phyloP scores from a whole-genome alignment of 495 filamentous ascomycete genomes.

The Diplogelasinospora grovesii region DNA sequence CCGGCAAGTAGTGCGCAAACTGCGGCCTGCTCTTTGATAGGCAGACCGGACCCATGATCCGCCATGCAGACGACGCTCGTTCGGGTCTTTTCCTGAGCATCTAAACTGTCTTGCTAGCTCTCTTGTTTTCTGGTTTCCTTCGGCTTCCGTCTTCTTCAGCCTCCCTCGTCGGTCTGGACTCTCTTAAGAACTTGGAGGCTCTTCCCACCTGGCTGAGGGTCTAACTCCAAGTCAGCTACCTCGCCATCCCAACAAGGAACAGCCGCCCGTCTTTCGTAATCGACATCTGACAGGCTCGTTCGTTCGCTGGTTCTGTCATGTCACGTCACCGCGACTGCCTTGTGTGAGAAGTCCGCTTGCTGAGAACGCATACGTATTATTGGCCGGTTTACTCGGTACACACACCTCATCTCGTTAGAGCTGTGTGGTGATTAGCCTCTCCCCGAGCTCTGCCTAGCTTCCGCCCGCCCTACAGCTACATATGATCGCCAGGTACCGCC shows the following conservation, averaged over 20 bases:
- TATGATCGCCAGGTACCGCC: slow-evolving; percentile 22
- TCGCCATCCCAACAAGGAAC: no score
- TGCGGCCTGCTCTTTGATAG: no score
- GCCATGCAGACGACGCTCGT: slow-evolving; percentile 7
- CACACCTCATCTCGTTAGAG: neutral
- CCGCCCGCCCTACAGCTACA: slow-evolving; percentile 21
- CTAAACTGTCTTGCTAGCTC: slow-evolving; percentile 3
- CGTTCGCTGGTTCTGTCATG: neutral
- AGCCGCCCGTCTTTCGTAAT: slow-evolving; percentile 4
- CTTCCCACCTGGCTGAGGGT: no score
- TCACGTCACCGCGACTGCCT: neutral
- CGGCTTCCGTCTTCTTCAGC: slow-evolving; percentile 2
- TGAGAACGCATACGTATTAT: slow-evolving; percentile 18
- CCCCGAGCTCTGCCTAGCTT: neutral
- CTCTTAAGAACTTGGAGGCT: no score
- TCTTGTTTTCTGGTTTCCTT: slow-evolving; percentile 5
- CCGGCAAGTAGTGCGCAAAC: no score
- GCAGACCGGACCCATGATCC: neutral
- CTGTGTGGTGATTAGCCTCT: neutral
- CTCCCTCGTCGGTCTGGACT: slow-evolving; percentile 2
- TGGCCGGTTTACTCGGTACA: slow-evolving; percentile 17
- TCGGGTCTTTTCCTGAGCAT: slow-evolving; percentile 3
- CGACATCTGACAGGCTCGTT: neutral
- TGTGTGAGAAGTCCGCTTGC: slow-evolving; percentile 10
- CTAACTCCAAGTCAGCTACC: no score